Percentiles rank a stretch among this genome's conserved stretches.
Conservation (phyloP, 2,329 filamentous ascomycete genomes). For the Alternaria novae-zelandiae region DNA sequence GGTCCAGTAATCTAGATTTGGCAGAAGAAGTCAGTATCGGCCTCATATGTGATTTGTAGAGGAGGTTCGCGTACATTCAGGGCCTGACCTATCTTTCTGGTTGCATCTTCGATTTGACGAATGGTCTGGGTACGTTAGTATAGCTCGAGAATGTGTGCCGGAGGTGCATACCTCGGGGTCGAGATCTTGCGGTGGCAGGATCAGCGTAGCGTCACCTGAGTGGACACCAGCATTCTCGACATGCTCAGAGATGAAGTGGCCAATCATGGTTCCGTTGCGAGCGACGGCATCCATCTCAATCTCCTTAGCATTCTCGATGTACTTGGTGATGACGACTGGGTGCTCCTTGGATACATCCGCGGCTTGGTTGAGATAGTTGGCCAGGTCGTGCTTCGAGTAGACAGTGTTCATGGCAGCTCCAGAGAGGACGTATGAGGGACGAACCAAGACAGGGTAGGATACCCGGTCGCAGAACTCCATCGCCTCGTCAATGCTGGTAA, state of each 20-base stretch:
- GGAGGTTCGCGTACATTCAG: no score
- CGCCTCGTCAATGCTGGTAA: constrained; percentile 93
- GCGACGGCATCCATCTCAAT: constrained; percentile 99
- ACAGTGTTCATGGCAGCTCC: constrained; percentile 99
- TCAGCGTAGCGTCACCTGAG: constrained; percentile 95
- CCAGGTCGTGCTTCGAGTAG: constrained; percentile 92
- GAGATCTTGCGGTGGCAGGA: constrained; percentile 92
- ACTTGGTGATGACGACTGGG: constrained; percentile 98
- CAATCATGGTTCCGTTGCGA: constrained; percentile 84
- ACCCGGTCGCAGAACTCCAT: constrained; percentile 86
- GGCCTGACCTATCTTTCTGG: constrained; percentile 93
- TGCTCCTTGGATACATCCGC: constrained; percentile 93
- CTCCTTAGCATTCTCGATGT: constrained; percentile 98
- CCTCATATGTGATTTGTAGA: no score
- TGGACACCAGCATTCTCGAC: constrained; percentile 99
- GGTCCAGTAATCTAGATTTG: no score
- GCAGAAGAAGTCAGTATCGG: no score
- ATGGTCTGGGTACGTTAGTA: constrained; percentile 64
- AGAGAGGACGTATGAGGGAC: constrained; percentile 95
- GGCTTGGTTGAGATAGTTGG: constrained; percentile 86
- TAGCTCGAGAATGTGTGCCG: no score
- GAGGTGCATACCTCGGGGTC: constrained; percentile 71
- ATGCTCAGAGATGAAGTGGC: constrained; percentile 98
- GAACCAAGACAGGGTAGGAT: constrained; percentile 90
- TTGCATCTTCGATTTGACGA: constrained; percentile 89